A percentile compares a stretch with the other conserved stretches of the same genome.
phyloP scores from a whole-genome alignment of 1,284 basidiomycete species.

The Puccinia coronata region DNA sequence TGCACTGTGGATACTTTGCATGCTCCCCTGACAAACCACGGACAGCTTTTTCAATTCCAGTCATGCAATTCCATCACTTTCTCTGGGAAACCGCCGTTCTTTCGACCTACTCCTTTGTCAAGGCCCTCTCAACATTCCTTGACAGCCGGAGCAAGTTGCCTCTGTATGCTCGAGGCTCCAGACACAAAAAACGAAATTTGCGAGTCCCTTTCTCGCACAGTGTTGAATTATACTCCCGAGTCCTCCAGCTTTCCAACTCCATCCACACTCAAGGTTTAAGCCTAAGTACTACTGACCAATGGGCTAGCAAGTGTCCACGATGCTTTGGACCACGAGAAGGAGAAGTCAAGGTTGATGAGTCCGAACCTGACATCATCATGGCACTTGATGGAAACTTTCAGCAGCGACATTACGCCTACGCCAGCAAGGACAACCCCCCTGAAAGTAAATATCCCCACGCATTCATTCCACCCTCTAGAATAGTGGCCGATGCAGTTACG shows the following conservation, averaged over 20 bases:
- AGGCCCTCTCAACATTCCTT: background rate
- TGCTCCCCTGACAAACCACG: background rate
- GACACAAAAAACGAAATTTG: background rate
- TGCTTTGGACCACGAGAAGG: background rate
- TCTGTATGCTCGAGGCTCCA: background rate
- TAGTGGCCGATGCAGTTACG: background rate
- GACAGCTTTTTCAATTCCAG: background rate
- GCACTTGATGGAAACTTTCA: slow-evolving; percentile 1
- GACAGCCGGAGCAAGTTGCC: background rate
- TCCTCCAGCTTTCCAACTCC: background rate
- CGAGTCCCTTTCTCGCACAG: background rate
- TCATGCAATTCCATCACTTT: slow-evolving; percentile 23
- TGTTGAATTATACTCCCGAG: background rate
- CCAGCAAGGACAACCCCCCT: background rate
- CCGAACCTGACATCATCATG: background rate
- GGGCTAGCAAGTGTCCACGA: slow-evolving; percentile 9
- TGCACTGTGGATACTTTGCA: slow-evolving; percentile 5
- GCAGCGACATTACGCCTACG: background rate
- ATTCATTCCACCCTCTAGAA: background rate
- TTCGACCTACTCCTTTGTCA: background rate
- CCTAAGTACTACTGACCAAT: background rate
- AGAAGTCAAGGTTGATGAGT: background rate
- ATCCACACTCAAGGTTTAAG: background rate
- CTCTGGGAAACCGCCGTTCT: background rate
- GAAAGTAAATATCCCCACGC: background rate